Percentiles rank a stretch among this genome's conserved stretches.
These are phyloP conservation scores for Calophaca sinica DNA, from an alignment of 306 rosid genomes.

Conservation along the genomic window DNA sequence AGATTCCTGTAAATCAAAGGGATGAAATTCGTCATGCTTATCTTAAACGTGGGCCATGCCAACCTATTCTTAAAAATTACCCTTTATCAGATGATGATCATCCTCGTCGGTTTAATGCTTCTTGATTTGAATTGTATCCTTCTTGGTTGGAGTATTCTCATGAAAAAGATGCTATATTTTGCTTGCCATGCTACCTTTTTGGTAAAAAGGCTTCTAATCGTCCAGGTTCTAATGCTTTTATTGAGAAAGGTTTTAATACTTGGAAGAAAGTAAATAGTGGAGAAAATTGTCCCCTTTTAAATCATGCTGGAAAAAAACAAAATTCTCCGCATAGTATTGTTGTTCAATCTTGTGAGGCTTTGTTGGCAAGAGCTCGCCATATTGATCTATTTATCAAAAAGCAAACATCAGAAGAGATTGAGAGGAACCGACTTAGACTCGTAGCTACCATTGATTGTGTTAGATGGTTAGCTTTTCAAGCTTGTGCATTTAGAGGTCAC, in stretches of 20 bases:
- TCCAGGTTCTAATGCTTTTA: neutral
- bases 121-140: neutral
- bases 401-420: neutral
- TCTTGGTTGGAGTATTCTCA: neutral
- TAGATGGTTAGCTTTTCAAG: neutral
- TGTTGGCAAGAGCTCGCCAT: neutral
- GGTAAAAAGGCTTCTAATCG: neutral
- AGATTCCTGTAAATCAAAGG: too few relatives aligned
- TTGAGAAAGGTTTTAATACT: neutral
- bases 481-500: neutral
- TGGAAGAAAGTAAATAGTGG: neutral
- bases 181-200: neutral
- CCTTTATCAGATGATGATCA: neutral
- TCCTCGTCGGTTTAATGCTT: neutral
- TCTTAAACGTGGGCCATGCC: too few relatives aligned
- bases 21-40: too few relatives aligned
- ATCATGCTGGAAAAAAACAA: neutral
- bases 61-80: neutral
- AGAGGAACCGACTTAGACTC: neutral
- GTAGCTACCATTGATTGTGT: neutral
- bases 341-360: neutral
- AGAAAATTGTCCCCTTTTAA: too few relatives aligned
- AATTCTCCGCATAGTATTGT: neutral
- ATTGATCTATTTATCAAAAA: neutral
- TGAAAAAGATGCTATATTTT: neutral